Percentiles rank a stretch among this genome's conserved stretches.
Evolutionary conservation across 495 filamentous ascomycete species (phyloP).

Genomic region (Symbiotaphrina buchneri): DNA sequence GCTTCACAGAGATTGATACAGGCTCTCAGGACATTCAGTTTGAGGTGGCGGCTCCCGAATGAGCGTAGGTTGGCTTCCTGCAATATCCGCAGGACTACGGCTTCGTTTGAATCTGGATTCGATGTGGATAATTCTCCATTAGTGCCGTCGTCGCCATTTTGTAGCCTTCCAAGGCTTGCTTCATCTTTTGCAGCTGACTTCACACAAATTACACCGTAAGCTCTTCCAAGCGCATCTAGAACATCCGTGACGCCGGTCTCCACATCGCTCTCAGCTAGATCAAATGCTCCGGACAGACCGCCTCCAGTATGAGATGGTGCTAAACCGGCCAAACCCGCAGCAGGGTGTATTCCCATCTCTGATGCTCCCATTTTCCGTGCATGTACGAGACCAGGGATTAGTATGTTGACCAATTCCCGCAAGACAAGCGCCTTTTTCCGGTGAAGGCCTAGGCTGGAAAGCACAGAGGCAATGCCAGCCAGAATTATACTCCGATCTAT

Average conservation of each 20-base stretch:
- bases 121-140: background rate
- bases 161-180: background rate
- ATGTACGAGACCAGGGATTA: constrained; percentile 73
- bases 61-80: constrained; percentile 26
- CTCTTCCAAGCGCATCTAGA: constrained; percentile 24
- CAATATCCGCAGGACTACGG: constrained; percentile 25
- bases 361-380: constrained; percentile 82
- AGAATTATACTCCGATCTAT: constrained; percentile 57
- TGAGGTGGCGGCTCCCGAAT: constrained; percentile 46
- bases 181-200: background rate
- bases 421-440: constrained; percentile 77
- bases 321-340: constrained; percentile 53
- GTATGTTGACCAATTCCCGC: constrained; percentile 57
- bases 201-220: constrained; percentile 16
- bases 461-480: constrained; percentile 64
- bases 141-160: background rate
- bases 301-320: constrained; percentile 19
- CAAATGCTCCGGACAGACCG: constrained; percentile 37
- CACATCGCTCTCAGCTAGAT: constrained; percentile 52
- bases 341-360: constrained; percentile 86
- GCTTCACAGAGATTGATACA: constrained; percentile 88
- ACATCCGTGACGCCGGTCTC: constrained; percentile 45
- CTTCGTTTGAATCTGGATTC: constrained; percentile 18
- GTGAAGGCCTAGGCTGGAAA: constrained; percentile 50
- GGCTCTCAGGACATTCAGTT: constrained; percentile 60